Evolutionary conservation across 2,329 filamentous ascomycete genomes (phyloP), one percentile per base, ranked within the genome.

Genomic region (Fusarium devonianum): DNA sequence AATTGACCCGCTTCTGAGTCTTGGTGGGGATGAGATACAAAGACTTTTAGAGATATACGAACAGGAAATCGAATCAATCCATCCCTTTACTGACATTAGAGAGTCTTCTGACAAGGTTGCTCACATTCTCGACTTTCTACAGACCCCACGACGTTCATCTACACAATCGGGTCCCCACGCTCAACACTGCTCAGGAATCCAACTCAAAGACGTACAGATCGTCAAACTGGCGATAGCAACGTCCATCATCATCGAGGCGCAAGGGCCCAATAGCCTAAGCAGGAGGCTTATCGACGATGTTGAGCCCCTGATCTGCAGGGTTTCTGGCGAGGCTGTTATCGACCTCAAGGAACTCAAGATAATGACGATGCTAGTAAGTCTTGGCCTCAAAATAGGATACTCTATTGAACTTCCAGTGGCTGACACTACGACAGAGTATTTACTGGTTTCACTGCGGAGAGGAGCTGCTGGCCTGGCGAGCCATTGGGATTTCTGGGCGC

Each of bases 381-480:
- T n/a, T n/a, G n/a, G n/a, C n/a, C n/a, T n/a, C n/a, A n/a, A n/a
- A n/a, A n/a, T n/a, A n/a, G n/a, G n/a, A n/a, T n/a, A n/a, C n/a
- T n/a, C n/a, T n/a, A 3, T 3, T 4, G 13, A 11, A 7, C 12
- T n/a, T 4, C 9, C 25, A 3, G 7, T 11, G 14, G 2, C 32
- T 28, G 12, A 45, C 0, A 4, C n/a, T 14, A 1, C 2, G 2
- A 3, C 4, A 73, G 71, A 73, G 71, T 48, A 72, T 73, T 2
- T 75, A 74, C 50, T 71, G 74, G 53, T 75, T 75, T 25, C 71
- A 79, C 49, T 71, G 70, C 9, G 78, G 79, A 37, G 75, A 81
- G 19, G 78, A 81, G 41, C 68, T 80, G 1, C 69, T 79, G 1
- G 73, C 77, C 0, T 79, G 77, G 76, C 71, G 77, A 1, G 67